A percentile compares a stretch with the other conserved stretches of the same genome.
Evolutionary conservation across 129 eudicot genomes (phyloP).

Genomic region (Centaurea solstitialis): DNA sequence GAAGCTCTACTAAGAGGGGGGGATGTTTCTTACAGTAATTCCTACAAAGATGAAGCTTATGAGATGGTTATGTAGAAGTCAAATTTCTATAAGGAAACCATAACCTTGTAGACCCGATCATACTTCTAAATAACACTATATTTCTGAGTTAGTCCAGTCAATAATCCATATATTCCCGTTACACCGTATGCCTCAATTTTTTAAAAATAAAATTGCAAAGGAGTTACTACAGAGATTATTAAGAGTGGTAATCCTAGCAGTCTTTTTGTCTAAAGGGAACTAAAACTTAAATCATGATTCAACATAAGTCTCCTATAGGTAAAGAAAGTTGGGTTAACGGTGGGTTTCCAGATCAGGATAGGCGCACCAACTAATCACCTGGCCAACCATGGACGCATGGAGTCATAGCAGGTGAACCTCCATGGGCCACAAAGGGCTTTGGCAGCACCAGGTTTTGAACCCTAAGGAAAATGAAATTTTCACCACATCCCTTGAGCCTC

Average conservation of each 20-base stretch:
- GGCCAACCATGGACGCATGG: no score
- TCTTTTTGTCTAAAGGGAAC: neutral
- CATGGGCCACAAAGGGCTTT: no score
- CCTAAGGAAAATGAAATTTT: no score
- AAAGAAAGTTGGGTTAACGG: neutral
- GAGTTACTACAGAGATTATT: neutral
- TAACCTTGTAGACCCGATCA: slow-evolving; percentile 36
- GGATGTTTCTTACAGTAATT: slow-evolving; percentile 33
- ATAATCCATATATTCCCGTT: neutral
- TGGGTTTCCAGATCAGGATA: no score
- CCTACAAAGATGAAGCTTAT: slow-evolving; percentile 40
- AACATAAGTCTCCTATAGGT: neutral
- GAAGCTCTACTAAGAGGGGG: slow-evolving; percentile 69
- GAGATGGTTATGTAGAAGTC: slow-evolving; percentile 34
- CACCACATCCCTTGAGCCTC: no score
- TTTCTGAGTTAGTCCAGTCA: neutral
- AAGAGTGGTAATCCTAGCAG: neutral
- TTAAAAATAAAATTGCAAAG: neutral
- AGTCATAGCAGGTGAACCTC: no score
- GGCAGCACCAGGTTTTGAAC: no score
- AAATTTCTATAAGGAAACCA: slow-evolving; percentile 8
- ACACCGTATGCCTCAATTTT: neutral
- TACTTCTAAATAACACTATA: slow-evolving; percentile 25
- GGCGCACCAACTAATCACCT: no score
- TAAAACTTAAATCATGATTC: neutral